phyloP scores from a whole-genome alignment of 2,329 filamentous ascomycete genomes.

The Paecilomyces niveus region DNA sequence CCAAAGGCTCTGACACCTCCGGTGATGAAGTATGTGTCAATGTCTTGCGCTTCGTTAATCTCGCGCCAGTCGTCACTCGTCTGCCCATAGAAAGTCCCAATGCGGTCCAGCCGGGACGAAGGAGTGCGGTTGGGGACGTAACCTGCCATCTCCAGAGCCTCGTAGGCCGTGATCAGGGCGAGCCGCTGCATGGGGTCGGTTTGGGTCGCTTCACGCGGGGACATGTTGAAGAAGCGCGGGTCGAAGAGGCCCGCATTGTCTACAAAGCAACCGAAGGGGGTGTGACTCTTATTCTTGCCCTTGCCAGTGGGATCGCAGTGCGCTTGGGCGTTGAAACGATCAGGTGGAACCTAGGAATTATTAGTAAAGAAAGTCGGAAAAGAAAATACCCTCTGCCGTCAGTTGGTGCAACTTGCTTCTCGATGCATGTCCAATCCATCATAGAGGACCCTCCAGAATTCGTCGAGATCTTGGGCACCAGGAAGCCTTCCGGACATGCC shows the following conservation, averaged over 20 bases:
- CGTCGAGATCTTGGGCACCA: constrained; percentile 59
- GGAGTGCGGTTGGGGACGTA: constrained; percentile 66
- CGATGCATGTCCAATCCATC: constrained; percentile 64
- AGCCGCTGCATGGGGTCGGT: constrained; percentile 77
- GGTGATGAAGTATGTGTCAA: constrained; percentile 63
- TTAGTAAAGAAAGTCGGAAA: neutral
- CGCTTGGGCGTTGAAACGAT: constrained; percentile 60
- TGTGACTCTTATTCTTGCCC: constrained; percentile 63
- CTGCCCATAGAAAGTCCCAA: constrained; percentile 69
- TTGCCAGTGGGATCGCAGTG: constrained; percentile 64
- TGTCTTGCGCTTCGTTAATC: constrained; percentile 64
- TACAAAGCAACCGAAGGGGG: constrained; percentile 64
- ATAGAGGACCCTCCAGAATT: constrained; percentile 64
- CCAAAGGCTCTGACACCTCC: constrained; percentile 56
- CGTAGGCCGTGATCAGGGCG: constrained; percentile 68
- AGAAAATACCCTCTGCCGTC: neutral
- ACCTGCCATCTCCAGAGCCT: constrained; percentile 74
- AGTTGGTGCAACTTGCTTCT: constrained; percentile 32
- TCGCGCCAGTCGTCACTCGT: constrained; percentile 73
- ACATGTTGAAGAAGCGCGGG: constrained; percentile 83
- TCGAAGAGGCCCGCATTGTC: constrained; percentile 71
- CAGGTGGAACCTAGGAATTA: constrained; percentile 46
- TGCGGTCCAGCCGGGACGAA: constrained; percentile 56
- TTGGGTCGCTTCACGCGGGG: constrained; percentile 69
- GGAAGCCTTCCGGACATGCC: constrained; percentile 72